Evolutionary conservation across 2,329 filamentous ascomycete genomes (phyloP), one percentile per base, ranked within the genome.

Genomic region (Fusarium euwallaceae): DNA sequence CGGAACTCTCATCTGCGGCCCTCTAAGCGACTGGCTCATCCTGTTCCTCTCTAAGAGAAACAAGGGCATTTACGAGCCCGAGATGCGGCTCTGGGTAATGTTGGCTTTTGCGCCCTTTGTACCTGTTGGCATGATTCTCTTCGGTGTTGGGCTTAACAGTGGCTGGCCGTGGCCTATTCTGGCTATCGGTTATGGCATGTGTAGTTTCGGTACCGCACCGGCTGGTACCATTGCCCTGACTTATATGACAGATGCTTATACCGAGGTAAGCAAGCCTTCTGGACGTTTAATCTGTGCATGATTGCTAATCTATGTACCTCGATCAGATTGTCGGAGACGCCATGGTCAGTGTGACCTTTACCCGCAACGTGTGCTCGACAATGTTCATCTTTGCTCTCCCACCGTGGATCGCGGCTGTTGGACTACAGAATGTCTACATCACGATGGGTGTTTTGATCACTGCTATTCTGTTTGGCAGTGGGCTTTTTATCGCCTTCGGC

Each of bases 31-130:
- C 68, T 77, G 78, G 72, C 79, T 80, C 2, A 83, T 85, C 29
- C 27, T 83, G 6, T 78, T 76, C 43, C 77, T 84, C 12, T 76
- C 85, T 0, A 79, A 78, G 20, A 78, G 81, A 0, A 85, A 85
- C 11, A 78, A 79, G 2, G 84, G 84, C 8, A 79, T 83, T 36
- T 85, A 83, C 53, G 84, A 86, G 68, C 84, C 85, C 0, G 85
- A 86, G 63, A 85, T 86, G 80, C 79, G 84, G 2, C 73, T 86
- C 4, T 68, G n/a, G 36, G 20, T 37, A 2, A 37, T 60, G 32
- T 2, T 24, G 4, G 51, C 51, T 4, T 56, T 56, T 29, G 51
- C 51, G 2, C 48, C 65, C 0, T 58, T 63, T 24, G 58, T 67
- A 6, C 64, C 64, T 2, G 16, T 56, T 20, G 58, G 64, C 1